Conservation (phyloP, 73 alveolate genomes). For the Paramecium tetraurelia region DNA sequence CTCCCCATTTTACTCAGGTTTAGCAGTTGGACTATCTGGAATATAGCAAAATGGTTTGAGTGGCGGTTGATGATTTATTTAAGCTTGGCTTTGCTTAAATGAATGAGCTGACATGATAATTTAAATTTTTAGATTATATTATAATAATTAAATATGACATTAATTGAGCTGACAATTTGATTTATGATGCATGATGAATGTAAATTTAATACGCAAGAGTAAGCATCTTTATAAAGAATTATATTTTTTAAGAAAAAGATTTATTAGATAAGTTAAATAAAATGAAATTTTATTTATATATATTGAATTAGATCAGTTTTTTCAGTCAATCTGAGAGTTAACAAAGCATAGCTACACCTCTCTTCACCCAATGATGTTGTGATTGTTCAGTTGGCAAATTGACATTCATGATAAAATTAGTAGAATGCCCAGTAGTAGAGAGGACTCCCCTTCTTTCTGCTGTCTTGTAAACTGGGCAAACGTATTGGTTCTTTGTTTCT, state of each 20-base stretch:
- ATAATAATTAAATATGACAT: neutral
- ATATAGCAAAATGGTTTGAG: neutral
- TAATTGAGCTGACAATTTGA: neutral
- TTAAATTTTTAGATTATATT: neutral
- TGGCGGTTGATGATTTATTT: neutral
- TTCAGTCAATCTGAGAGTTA: constrained; percentile 27
- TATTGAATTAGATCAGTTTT: neutral
- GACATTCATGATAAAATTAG: constrained; percentile 86
- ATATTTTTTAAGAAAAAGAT: neutral
- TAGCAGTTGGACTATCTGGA: neutral
- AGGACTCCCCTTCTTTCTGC: constrained; percentile 5
- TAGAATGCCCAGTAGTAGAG: constrained; percentile 97
- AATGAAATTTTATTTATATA: neutral
- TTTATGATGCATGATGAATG: neutral
- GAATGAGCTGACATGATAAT: neutral
- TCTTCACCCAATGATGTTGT: constrained; percentile 86
- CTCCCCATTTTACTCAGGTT: neutral
- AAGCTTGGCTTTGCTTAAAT: neutral
- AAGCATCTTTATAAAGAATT: neutral
- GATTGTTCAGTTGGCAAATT: constrained; percentile 64
- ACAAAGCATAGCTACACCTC: constrained; percentile 96
- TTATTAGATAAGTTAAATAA: neutral
- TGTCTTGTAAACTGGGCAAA: constrained; percentile 73
- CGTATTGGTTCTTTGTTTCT: neutral
- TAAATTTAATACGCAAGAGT: neutral